Evolutionary conservation across 1,284 basidiomycete species (phyloP).

Genomic region (Trametes hirsuta): DNA sequence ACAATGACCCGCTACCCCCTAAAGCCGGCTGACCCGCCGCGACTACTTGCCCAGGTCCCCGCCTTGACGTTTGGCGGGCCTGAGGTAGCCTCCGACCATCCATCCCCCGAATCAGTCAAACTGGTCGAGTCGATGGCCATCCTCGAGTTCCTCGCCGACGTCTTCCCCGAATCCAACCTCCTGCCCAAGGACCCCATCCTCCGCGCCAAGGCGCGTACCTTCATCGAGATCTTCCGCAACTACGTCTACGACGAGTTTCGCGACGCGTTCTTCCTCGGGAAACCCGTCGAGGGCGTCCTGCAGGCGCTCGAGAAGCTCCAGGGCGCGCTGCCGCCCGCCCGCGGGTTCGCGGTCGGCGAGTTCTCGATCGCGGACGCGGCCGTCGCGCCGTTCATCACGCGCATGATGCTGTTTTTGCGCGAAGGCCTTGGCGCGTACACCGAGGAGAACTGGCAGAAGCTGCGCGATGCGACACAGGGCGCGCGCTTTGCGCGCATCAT

Average conservation of each 20-base stretch:
- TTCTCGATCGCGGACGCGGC: slow-evolving; percentile 59
- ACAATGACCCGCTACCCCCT: background rate
- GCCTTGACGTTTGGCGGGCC: slow-evolving; percentile 60
- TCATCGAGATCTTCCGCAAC: slow-evolving; percentile 57
- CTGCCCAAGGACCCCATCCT: slow-evolving; percentile 54
- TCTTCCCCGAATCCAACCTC: slow-evolving; percentile 46
- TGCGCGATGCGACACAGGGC: slow-evolving; percentile 30
- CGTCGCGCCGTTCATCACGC: slow-evolving; percentile 41
- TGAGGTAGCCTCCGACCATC: slow-evolving; percentile 48
- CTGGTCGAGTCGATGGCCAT: slow-evolving; percentile 62
- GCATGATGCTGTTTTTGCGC: slow-evolving; percentile 29
- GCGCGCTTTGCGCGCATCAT: slow-evolving; percentile 34
- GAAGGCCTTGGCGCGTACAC: slow-evolving; percentile 37
- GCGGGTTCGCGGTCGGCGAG: slow-evolving; percentile 37
- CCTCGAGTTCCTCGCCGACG: slow-evolving; percentile 62
- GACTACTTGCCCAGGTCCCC: slow-evolving; percentile 41
- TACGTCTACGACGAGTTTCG: slow-evolving; percentile 46
- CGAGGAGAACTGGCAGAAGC: slow-evolving; percentile 30
- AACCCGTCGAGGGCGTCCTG: slow-evolving; percentile 46
- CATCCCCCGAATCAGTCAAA: slow-evolving; percentile 57
- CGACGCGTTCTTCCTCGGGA: slow-evolving; percentile 39
- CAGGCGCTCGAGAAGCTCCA: slow-evolving; percentile 37
- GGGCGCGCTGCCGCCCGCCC: slow-evolving; percentile 30
- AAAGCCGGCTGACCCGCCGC: background rate
- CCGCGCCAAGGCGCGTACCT: slow-evolving; percentile 59